Percentiles rank a stretch among this genome's conserved stretches.
These are phyloP conservation scores for Klebsormidium nitens DNA, from an alignment of 139 green algal genomes.

Conservation along the genomic window DNA sequence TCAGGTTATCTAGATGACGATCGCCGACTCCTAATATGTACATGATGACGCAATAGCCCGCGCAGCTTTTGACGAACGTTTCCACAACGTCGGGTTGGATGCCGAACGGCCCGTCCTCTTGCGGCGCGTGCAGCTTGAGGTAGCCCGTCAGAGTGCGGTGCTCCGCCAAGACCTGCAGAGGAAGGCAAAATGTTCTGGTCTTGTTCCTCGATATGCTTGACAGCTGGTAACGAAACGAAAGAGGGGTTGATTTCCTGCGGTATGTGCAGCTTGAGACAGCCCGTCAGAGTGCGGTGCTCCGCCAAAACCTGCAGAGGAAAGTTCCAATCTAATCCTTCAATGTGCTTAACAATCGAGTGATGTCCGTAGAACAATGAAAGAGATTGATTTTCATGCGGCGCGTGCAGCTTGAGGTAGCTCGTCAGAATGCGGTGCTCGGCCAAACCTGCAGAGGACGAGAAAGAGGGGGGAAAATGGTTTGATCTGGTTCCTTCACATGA, in stretches of 20 bases:
- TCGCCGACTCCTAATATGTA: conserved; percentile 96
- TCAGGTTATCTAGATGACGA: conserved; percentile 91
- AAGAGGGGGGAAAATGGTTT: too few species aligned
- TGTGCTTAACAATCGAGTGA: too few species aligned
- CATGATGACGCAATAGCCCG: conserved; percentile 94
- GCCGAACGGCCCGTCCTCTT: conserved; percentile 45
- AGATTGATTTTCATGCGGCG: conserved; percentile 61
- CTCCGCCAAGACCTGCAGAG: conserved; percentile 62
- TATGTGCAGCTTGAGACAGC: conserved; percentile 65
- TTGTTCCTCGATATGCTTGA: too few species aligned
- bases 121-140: conserved; percentile 60
- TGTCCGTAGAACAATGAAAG: too few species aligned
- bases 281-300: conserved; percentile 75
- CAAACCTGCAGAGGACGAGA: conserved; percentile 59
- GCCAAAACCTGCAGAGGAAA: conserved; percentile 58
- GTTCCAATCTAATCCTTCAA: too few species aligned
- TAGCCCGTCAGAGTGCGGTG: conserved; percentile 77
- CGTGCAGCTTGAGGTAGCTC: conserved; percentile 64
- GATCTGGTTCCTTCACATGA: too few species aligned
- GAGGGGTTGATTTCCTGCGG: too few species aligned
- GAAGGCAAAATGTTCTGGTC: too few species aligned
- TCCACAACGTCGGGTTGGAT: conserved; percentile 34
- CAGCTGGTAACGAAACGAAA: too few species aligned
- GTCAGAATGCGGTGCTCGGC: conserved; percentile 76
- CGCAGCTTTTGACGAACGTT: conserved; percentile 87